Evolutionary conservation across 2,329 filamentous ascomycete species (phyloP).

Genomic region (Clonostachys rosea): DNA sequence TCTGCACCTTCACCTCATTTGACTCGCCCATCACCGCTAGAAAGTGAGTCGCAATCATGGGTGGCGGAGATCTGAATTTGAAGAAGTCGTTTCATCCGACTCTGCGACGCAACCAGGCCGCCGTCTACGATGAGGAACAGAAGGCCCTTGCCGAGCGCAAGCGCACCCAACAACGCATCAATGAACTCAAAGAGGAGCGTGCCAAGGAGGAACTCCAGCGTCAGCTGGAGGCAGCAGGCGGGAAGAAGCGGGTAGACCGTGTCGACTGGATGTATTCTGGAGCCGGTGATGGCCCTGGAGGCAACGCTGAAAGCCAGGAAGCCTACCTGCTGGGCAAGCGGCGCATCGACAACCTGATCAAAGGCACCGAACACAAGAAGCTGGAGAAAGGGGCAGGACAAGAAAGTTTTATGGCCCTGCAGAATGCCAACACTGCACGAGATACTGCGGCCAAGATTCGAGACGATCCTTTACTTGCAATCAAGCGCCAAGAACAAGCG

Average conservation of each 20-base stretch:
- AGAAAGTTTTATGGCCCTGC: slow-evolving; percentile 55
- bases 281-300: slow-evolving; percentile 70
- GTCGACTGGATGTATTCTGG: slow-evolving; percentile 99
- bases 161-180: slow-evolving; percentile 82
- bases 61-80: slow-evolving; percentile 89
- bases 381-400: slow-evolving; percentile 69
- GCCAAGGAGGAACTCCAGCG: slow-evolving; percentile 87
- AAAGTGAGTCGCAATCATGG: slow-evolving; percentile 56
- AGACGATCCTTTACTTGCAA: slow-evolving; percentile 86
- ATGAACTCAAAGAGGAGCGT: slow-evolving; percentile 91
- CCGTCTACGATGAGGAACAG: slow-evolving; percentile 88
- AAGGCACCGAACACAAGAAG: slow-evolving; percentile 76
- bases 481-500: slow-evolving; percentile 87
- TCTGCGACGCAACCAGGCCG: slow-evolving; percentile 83
- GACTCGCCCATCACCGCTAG: not conserved
- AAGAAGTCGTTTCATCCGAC: slow-evolving; percentile 95
- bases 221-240: slow-evolving; percentile 84
- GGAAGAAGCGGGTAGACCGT: slow-evolving; percentile 71
- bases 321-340: slow-evolving; percentile 90
- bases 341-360: slow-evolving; percentile 76
- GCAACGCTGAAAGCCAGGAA: slow-evolving; percentile 84
- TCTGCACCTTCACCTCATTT: slow-evolving; percentile 2
- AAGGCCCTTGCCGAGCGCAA: slow-evolving; percentile 94
- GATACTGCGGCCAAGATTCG: slow-evolving; percentile 85
- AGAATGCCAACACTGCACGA: slow-evolving; percentile 67